These are phyloP conservation scores for Penicillium paxilli DNA, from an alignment of 495 filamentous ascomycete species.

Conservation along the genomic window DNA sequence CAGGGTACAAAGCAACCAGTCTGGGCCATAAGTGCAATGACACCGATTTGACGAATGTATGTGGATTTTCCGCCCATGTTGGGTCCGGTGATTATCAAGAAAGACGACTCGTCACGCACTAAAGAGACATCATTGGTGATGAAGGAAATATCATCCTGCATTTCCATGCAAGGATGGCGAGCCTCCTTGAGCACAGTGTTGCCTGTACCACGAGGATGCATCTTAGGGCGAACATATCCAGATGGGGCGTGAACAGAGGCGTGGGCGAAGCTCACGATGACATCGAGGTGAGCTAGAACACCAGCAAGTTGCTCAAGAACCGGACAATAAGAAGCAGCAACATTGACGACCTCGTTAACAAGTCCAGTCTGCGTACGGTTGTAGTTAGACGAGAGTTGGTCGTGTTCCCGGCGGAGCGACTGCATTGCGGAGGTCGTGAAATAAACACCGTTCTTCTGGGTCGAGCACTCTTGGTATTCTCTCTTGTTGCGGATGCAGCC, in stretches of 20 bases:
- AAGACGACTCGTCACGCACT: slow-evolving; percentile 76
- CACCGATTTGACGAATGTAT: slow-evolving; percentile 97
- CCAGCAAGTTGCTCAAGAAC: slow-evolving; percentile 88
- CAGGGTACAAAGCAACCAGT: slow-evolving; percentile 96
- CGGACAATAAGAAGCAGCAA: slow-evolving; percentile 92
- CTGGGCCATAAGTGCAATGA: slow-evolving; percentile 97
- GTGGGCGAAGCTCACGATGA: slow-evolving; percentile 94
- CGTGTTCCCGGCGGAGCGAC: slow-evolving; percentile 81
- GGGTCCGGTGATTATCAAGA: slow-evolving; percentile 96
- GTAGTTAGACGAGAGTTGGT: slow-evolving; percentile 93
- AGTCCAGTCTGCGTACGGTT: slow-evolving; percentile 91
- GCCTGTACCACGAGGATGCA: slow-evolving; percentile 89
- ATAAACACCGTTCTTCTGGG: slow-evolving; percentile 98
- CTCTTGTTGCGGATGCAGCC: slow-evolving; percentile 89
- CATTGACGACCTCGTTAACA: slow-evolving; percentile 88
- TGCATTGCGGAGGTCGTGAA: slow-evolving; percentile 92
- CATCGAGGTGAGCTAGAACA: slow-evolving; percentile 91
- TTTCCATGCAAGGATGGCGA: slow-evolving; percentile 97
- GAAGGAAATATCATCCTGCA: slow-evolving; percentile 98
- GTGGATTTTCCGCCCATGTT: slow-evolving; percentile 99
- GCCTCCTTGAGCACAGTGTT: slow-evolving; percentile 89
- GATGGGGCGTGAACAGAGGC: slow-evolving; percentile 90
- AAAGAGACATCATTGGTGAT: slow-evolving; percentile 96
- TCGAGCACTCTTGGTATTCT: slow-evolving; percentile 91
- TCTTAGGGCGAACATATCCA: slow-evolving; percentile 85